phyloP scores from a whole-genome alignment of 2,329 filamentous ascomycete species.

The Fusarium protoensiforme region DNA sequence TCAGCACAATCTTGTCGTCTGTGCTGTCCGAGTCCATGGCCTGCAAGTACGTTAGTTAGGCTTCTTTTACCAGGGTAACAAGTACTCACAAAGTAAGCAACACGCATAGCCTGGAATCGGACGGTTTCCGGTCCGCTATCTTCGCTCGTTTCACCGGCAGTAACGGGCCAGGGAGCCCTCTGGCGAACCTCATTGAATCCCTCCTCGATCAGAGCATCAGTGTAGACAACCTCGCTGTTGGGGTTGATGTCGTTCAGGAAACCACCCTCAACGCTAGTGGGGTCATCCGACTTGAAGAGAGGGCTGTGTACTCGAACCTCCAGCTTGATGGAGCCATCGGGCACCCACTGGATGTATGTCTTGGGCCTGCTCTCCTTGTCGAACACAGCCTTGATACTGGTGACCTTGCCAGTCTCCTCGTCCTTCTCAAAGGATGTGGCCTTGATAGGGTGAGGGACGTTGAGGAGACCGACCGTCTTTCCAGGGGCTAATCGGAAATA shows the following conservation, averaged over 20 bases:
- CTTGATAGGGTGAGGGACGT: constrained; percentile 77
- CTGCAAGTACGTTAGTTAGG: constrained; percentile 48
- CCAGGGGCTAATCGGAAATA: constrained; percentile 85
- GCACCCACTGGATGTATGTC: constrained; percentile 91
- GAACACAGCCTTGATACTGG: constrained; percentile 70
- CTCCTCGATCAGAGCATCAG: constrained; percentile 81
- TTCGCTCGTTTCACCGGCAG: constrained; percentile 74
- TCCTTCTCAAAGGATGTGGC: constrained; percentile 78
- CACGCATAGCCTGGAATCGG: constrained; percentile 90
- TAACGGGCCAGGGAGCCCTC: constrained; percentile 84
- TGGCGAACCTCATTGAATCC: constrained; percentile 82
- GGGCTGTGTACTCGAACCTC: constrained; percentile 84
- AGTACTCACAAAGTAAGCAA: constrained; percentile 79
- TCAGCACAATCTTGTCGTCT: constrained; percentile 84
- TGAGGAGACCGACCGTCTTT: constrained; percentile 80
- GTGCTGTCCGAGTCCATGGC: constrained; percentile 82
- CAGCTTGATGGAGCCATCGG: constrained; percentile 73
- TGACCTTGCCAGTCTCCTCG: constrained; percentile 71
- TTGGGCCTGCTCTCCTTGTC: constrained; percentile 81
- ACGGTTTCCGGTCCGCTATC: constrained; percentile 77
- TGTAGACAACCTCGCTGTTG: constrained; percentile 82
- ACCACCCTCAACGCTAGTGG: constrained; percentile 79
- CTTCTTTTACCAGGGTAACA: accelerated
- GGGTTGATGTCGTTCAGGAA: constrained; percentile 89
- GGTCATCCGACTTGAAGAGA: constrained; percentile 89